Evolutionary conservation across 1,284 basidiomycete genomes (phyloP), one percentile per base, ranked within the genome.

Genomic region (Ustilago tritici): DNA sequence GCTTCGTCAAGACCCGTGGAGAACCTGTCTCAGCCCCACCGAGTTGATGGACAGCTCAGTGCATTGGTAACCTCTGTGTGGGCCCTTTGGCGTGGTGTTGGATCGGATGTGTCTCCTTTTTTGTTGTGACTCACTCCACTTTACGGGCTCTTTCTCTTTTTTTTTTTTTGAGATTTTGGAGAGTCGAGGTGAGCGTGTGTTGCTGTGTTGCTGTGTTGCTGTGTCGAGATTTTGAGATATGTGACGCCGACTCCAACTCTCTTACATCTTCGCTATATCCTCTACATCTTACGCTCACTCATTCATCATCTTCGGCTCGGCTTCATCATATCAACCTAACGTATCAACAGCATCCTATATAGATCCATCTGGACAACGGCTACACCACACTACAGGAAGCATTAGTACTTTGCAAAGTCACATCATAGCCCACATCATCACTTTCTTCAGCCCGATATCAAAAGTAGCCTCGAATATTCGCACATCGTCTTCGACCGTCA

Each of bases 121-220:
- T 31, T 15, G 57, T 52, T 57, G 63, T 57, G 63, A 41, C 34
- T 56, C 52, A 56, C 34, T 50, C 52, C 40, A 65, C 52, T 65
- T 65, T 65, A 65, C 62, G 62, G 56, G 56, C 6, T 15, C n/a
- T 36, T 19, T 56, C n/a, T 36, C 36, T 43, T 56, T 56, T 28
- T 28, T 56, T 43, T 56, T 56, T 28, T 28, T 56, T 5, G 15
- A 23, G n/a, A 8, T 46, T 46, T 46, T n/a, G 31, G 38, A 11
- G 28, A 19, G 35, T 40, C 8, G 19, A 36, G 17, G 34, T 28
- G 23, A 28, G 23, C 32, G 52, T 41, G 54, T 40, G 35, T 56
- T 9, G 7, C 14, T 53, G 9, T 56, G 54, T 11, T n/a, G n/a
- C n/a, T 41, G 54, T 40, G 35, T 56, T 9, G 7, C 14, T 53